Percentiles rank a stretch among this genome's conserved stretches.
These are phyloP conservation scores for Chaetomiaceae sp. DNA, from an alignment of 2,329 filamentous ascomycete genomes.

Conservation along the genomic window DNA sequence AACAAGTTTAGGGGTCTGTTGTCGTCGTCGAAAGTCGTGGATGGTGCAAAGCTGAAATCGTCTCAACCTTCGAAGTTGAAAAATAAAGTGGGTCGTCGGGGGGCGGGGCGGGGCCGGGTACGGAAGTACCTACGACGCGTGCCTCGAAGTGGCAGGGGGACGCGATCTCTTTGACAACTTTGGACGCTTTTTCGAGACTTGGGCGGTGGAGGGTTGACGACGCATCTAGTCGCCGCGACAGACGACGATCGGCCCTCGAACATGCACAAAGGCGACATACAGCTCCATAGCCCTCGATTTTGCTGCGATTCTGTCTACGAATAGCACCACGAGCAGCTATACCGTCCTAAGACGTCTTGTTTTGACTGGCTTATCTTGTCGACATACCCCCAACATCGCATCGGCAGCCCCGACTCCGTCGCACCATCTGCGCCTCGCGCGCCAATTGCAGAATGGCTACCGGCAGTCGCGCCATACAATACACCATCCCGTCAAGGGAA, in stretches of 20 bases:
- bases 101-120: no score
- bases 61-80: no score
- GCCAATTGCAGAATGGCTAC: slow-evolving; percentile 21
- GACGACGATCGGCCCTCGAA: slow-evolving; percentile 2
- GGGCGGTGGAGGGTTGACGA: slow-evolving; percentile 13
- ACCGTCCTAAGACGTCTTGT: slow-evolving; percentile 4
- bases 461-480: slow-evolving; percentile 25
- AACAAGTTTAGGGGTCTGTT: no score
- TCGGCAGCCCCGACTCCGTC: background rate
- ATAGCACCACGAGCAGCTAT: slow-evolving; percentile 5
- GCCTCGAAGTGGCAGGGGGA: slow-evolving; percentile 20
- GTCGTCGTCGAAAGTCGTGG: no score
- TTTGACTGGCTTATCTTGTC: slow-evolving; percentile 1
- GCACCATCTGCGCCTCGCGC: background rate
- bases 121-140: no score
- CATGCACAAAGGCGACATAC: slow-evolving; percentile 3
- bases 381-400: background rate
- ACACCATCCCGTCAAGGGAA: slow-evolving; percentile 32
- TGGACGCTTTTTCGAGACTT: slow-evolving; percentile 1
- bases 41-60: no score
- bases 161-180: slow-evolving; percentile 7
- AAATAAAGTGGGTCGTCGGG: slow-evolving; percentile 13
- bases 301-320: background rate
- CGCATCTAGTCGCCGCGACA: background rate
- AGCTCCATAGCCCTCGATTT: background rate